Base-by-base conservation (phyloP, 805 yeast species). In the Pichia gijzeniarum region DNA sequence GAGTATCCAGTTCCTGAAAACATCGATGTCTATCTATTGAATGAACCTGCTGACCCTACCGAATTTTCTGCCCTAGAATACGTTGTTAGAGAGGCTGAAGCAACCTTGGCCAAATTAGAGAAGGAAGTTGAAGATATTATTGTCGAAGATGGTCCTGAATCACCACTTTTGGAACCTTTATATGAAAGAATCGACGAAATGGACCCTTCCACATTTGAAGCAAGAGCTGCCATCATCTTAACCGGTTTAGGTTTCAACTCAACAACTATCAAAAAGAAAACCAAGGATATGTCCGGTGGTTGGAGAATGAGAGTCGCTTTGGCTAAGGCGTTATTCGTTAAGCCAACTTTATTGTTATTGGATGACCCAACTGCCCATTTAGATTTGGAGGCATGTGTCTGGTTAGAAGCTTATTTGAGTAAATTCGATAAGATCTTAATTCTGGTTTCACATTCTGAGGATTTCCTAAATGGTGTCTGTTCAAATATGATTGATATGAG, bases 231-330 rank as follows among this genome's bases (percentile, higher is more conserved):
- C 44, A 73, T 89, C 55, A 93, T 93, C 61, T 76, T 93, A 62
- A 86, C 86, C 55, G 99, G 99, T 90, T 79, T 93, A 67, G 99
- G 99, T 61, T 93, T 93, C 82, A 86, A 85, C 70, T 62, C 84
- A 47, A 69, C 70, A 55, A 91, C 98, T 47, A 91, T 93, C 62
- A 75, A 77, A 64, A 93, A 93, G 78, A 84, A 82, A 71, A 93
- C 99, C 61, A 90, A 88, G 70, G 98, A 93, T 64, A 93, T 93
- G 99, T 88, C 97, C 63, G 99, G 99, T 79, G 99, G 99, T 67
- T 93, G 99, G 99, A 89, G 89, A 76, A 93, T 93, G 99, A 88
- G 99, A 73, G 99, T 93, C 51, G 98, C 99, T 38, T 76, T 93
- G 52, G 96, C 96, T 50, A 93, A 93, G 71, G 99, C 99, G 27